phyloP scores from a whole-genome alignment of 2,329 filamentous ascomycete genomes.

The Penicillium sumatraense region DNA sequence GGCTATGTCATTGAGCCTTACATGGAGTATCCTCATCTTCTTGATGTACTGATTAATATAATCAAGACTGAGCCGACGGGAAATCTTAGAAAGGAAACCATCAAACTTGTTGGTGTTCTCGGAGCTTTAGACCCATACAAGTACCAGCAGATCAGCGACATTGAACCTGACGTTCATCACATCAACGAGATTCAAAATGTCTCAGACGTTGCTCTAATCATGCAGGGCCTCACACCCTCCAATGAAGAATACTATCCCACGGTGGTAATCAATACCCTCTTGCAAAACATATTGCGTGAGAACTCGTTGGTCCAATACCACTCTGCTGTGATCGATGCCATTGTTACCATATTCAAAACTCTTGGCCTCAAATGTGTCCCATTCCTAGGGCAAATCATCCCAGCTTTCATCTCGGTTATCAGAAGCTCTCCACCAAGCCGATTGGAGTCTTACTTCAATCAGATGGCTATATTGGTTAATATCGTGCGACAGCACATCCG shows the following conservation, averaged over 20 bases:
- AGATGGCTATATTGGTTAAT: conserved; percentile 87
- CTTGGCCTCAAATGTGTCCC: conserved; percentile 94
- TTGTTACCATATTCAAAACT: conserved; percentile 98
- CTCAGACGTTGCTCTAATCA: conserved; percentile 96
- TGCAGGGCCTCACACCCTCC: conserved; percentile 93
- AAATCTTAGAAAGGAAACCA: conserved; percentile 86
- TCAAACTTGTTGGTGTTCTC: conserved; percentile 93
- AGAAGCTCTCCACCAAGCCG: conserved; percentile 75
- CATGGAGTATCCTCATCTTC: conserved; percentile 88
- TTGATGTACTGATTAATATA: conserved; percentile 91
- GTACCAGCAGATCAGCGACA: conserved; percentile 89
- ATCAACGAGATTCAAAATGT: conserved; percentile 69
- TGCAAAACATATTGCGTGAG: conserved; percentile 85
- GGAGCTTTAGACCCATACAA: conserved; percentile 96
- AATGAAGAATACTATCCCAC: conserved; percentile 99
- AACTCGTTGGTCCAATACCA: conserved; percentile 88
- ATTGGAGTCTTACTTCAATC: conserved; percentile 96
- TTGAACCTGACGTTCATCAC: conserved; percentile 78
- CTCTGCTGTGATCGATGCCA: conserved; percentile 91
- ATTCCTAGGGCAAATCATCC: conserved; percentile 91
- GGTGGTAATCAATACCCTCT: conserved; percentile 92
- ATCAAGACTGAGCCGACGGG: conserved; percentile 91
- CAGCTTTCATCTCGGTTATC: conserved; percentile 90
- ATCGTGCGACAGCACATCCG: conserved; percentile 97
- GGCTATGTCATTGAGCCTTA: conserved; percentile 98